phyloP scores from a whole-genome alignment of 352 stramenopile genomes.

The Phytopythium litorale region DNA sequence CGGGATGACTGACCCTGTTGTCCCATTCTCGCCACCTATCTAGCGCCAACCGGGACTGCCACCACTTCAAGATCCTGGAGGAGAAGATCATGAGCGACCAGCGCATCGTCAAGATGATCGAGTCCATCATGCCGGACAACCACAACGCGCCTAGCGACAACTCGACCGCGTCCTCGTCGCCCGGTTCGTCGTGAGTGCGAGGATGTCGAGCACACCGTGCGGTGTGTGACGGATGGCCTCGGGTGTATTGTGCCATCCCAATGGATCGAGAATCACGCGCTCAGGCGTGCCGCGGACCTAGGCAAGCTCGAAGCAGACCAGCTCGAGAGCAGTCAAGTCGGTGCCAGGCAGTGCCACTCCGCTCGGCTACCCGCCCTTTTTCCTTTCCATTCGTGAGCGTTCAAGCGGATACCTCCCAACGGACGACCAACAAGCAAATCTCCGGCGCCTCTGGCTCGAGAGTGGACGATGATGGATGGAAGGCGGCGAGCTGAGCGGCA shows the following conservation, averaged over 20 bases:
- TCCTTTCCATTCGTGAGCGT: constrained; percentile 8
- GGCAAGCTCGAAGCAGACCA: not conserved
- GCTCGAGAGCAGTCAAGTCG: not conserved
- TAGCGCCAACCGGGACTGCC: constrained; percentile 72
- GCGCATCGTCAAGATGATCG: constrained; percentile 66
- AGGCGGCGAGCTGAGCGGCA: not conserved
- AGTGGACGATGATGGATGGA: constrained; percentile 9
- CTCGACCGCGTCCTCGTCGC: constrained; percentile 24
- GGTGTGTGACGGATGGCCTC: not conserved
- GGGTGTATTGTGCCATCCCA: not conserved
- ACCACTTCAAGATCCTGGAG: constrained; percentile 71
- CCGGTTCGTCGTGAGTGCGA: constrained; percentile 21
- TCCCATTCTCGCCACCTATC: constrained; percentile 5
- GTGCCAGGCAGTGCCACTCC: not conserved
- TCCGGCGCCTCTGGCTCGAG: not conserved
- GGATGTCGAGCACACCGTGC: not conserved
- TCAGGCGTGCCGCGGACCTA: not conserved
- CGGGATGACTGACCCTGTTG: constrained; percentile 3
- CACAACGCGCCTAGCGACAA: constrained; percentile 47
- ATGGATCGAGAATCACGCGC: not conserved
- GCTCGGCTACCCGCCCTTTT: not conserved
- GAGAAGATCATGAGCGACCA: constrained; percentile 49
- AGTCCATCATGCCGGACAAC: constrained; percentile 63
- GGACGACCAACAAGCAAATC: constrained; percentile 3
- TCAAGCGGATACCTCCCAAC: not conserved